A percentile compares a stretch with the other conserved stretches of the same genome.
These are phyloP conservation scores for Saraca asoca DNA, from an alignment of 331 rosid genomes.

Conservation along the genomic window DNA sequence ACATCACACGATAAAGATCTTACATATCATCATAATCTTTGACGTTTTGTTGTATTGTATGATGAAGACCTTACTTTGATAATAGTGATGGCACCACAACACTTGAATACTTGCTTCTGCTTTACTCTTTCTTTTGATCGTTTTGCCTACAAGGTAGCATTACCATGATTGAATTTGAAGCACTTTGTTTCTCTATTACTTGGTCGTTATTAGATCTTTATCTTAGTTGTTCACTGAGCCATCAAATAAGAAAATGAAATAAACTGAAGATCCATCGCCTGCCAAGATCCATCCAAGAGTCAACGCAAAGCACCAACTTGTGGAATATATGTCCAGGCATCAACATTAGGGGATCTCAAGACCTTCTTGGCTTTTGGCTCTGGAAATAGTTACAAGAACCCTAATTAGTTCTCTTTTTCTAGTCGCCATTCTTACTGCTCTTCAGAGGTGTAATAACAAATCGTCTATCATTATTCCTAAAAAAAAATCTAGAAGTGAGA, in stretches of 20 bases:
- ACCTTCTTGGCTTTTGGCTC: conserved; percentile 88
- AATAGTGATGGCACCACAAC: too few relatives aligned
- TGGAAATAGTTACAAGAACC: conserved; percentile 80
- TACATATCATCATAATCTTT: conserved; percentile 13
- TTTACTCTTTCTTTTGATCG: too few relatives aligned
- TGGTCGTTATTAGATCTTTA: too few relatives aligned
- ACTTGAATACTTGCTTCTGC: too few relatives aligned
- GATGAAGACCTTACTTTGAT: too few relatives aligned
- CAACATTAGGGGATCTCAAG: conserved; percentile 51
- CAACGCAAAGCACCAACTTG: conserved; percentile 41
- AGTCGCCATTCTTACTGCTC: conserved; percentile 63
- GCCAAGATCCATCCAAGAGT: conserved; percentile 54
- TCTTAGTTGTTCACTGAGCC: too few relatives aligned
- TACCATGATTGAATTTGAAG: too few relatives aligned
- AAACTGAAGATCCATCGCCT: too few relatives aligned
- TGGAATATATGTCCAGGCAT: too few relatives aligned
- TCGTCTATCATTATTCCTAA: conserved; percentile 85
- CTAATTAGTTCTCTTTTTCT: conserved; percentile 67
- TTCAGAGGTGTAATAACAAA: conserved; percentile 66
- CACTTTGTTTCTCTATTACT: too few relatives aligned
- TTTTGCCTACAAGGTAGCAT: too few relatives aligned
- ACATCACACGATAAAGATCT: conserved; percentile 28
- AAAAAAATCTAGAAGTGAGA: conserved; percentile 82
- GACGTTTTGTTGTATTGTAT: conserved; percentile 33
- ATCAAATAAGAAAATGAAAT: too few relatives aligned